Percentiles rank a stretch among this genome's conserved stretches.
Evolutionary conservation across 768 basidiomycete genomes (phyloP).

Genomic region (Antrodiella citrinella): DNA sequence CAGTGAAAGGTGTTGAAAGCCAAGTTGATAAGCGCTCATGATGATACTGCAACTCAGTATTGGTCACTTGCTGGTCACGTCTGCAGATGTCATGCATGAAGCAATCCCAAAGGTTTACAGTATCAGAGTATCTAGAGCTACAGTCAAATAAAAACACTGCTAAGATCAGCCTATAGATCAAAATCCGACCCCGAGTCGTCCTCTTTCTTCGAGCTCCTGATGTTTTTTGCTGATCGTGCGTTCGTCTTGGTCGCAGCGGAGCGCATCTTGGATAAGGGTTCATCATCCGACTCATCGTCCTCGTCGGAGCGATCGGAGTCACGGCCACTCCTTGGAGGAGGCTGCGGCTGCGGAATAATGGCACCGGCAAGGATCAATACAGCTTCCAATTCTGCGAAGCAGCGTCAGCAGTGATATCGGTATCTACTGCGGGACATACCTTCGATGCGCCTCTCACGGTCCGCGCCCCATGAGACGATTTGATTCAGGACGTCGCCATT

Average conservation of each 20-base stretch:
- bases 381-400: slow-evolving; percentile 56
- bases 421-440: slow-evolving; percentile 37
- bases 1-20: too few relatives aligned
- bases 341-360: slow-evolving; percentile 48
- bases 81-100: too few relatives aligned
- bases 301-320: slow-evolving; percentile 31
- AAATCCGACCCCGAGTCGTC: slow-evolving; percentile 75
- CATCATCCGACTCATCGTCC: slow-evolving; percentile 38
- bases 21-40: too few relatives aligned
- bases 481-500: slow-evolving; percentile 89
- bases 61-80: too few relatives aligned
- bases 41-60: too few relatives aligned
- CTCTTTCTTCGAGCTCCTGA: slow-evolving; percentile 40
- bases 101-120: too few relatives aligned
- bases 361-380: slow-evolving; percentile 57
- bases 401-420: not conserved
- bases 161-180: slow-evolving; percentile 43
- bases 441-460: slow-evolving; percentile 65
- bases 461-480: slow-evolving; percentile 77
- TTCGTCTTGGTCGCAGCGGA: slow-evolving; percentile 56
- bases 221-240: slow-evolving; percentile 41
- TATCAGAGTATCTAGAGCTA: too few relatives aligned
- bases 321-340: slow-evolving; percentile 21
- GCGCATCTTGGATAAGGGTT: slow-evolving; percentile 45
- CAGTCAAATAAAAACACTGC: too few relatives aligned